A percentile compares a stretch with the other conserved stretches of the same genome.
Evolutionary conservation across 495 filamentous ascomycete species (phyloP).

Genomic region (Lindgomyces ingoldianus): DNA sequence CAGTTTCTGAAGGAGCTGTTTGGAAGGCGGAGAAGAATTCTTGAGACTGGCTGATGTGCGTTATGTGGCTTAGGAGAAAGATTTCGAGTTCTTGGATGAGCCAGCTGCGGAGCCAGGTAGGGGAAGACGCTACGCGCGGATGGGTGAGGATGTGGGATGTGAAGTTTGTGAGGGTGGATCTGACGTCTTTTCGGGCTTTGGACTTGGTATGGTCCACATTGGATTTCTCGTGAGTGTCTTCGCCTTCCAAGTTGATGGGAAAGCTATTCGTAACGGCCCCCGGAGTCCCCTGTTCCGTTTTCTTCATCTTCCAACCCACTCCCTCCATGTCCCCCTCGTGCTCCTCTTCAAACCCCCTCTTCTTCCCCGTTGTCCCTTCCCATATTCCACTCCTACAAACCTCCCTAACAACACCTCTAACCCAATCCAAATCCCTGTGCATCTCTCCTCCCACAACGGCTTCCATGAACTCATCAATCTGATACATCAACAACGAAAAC

Average conservation of each 20-base stretch:
- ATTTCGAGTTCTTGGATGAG: conserved; percentile 30
- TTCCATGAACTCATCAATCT: conserved; percentile 49
- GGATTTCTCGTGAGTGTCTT: too few species aligned
- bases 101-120: not conserved
- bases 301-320: too few species aligned
- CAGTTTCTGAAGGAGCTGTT: not conserved
- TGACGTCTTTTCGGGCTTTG: not conserved
- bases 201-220: not conserved
- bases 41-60: not conserved
- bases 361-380: not conserved
- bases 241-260: too few species aligned
- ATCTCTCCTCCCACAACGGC: conserved; percentile 18
- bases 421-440: not conserved
- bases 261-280: too few species aligned
- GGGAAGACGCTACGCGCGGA: not conserved
- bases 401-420: not conserved
- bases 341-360: not conserved
- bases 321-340: too few species aligned
- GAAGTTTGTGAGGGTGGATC: not conserved
- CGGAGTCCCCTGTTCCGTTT: too few species aligned
- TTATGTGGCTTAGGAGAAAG: conserved; percentile 40
- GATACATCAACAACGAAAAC: conserved; percentile 45
- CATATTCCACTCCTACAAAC: not conserved
- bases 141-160: conserved; percentile 4
- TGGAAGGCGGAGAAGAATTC: conserved; percentile 19